Base-by-base conservation (phyloP, 2,329 filamentous ascomycete genomes). In the Penicillium sp. region DNA sequence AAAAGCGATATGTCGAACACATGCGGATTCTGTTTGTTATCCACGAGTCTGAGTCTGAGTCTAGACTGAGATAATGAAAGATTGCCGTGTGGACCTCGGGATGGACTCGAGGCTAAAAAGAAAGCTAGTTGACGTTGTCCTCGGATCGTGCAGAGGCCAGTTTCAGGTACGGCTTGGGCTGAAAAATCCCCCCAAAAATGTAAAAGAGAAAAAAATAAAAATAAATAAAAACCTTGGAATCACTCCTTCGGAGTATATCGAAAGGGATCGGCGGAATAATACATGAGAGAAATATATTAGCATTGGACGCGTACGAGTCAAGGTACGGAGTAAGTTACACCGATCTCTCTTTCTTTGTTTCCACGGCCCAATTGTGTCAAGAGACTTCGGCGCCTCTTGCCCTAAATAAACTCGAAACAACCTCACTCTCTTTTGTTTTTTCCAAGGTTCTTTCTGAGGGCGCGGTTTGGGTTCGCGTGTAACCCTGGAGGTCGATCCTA, bases 361-460 rank as follows among this genome's bases (percentile, higher is more conserved):
- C 57, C 63, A 60, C 55, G 59, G 50, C 58, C 58, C 43, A 57
- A 58, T 55, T 56, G 52, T 56, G 48, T 34, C 46, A 32, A 22
- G 14, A 40, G 13, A 27, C 29, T 31, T 21, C 38, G 56, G 44
- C 47, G 53, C 54, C 60, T 54, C 57, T 61, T 60, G 56, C 53
- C 67, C 57, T 58, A 66, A 71, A 72, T 73, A 67, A 72, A 73
- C 69, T 69, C 68, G 71, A 74, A 74, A 74, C 72, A 71, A 57
- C 60, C 71, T 72, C 74, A 74, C 68, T 58, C 61, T 55, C 52
- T 47, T 46, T 22, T 45, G 32, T 36, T 40, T 27, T 6, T 8
- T 27, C 24, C 18, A 18, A 18, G 18, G 18, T 18, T 27, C 24
- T 27, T 27, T 27, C 24, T 36, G 21, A 36, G 31, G 22, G 16